Conservation (phyloP, 164 flowering plant species). For the Warburgia ugandensis region DNA sequence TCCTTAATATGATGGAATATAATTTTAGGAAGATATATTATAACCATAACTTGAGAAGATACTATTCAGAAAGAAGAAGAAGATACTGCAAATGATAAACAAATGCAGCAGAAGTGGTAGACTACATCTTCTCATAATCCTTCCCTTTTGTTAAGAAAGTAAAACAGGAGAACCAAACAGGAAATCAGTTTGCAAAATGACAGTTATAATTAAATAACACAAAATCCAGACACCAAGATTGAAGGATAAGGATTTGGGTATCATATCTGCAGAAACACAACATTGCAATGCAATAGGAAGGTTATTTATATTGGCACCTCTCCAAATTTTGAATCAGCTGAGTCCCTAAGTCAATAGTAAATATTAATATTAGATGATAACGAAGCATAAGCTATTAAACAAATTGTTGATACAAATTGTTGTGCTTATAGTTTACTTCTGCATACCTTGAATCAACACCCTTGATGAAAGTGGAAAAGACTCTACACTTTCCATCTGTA, state of each 20-base stretch:
- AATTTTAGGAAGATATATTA: no score
- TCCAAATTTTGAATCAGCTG: constrained; percentile 84
- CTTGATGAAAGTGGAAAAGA: constrained; percentile 92
- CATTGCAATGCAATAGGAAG: background rate
- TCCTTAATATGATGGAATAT: no score
- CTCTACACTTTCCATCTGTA: constrained; percentile 95
- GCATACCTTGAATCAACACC: constrained; percentile 85
- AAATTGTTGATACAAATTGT: no score
- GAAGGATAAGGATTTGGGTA: background rate
- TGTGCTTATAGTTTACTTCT: background rate
- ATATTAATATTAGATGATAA: background rate
- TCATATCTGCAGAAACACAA: background rate
- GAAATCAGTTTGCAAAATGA: no score
- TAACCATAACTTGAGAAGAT: background rate
- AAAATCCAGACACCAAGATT: no score
- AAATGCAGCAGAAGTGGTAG: background rate
- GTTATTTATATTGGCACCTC: constrained; percentile 48
- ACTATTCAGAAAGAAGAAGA: background rate
- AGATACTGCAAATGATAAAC: background rate
- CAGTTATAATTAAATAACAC: no score
- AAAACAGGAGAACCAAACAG: no score
- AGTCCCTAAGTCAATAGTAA: constrained; percentile 37
- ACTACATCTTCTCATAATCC: no score
- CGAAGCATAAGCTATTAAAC: background rate
- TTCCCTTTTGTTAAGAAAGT: no score